Conservation (phyloP, 768 basidiomycete species). For the Mycena olivaceomarginata region DNA sequence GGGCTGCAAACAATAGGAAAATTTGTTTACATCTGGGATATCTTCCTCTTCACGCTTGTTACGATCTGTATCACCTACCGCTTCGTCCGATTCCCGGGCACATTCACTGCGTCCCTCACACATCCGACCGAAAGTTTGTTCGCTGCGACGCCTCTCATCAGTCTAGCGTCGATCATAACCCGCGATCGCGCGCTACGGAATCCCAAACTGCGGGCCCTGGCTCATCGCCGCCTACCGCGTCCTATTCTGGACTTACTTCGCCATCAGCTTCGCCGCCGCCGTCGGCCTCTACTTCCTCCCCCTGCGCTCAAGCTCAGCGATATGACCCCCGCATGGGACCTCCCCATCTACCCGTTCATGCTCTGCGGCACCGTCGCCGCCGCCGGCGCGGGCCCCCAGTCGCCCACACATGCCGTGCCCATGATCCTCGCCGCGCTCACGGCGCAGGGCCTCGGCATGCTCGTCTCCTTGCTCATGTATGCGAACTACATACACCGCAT, state of each 20-base stretch:
- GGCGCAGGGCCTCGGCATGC: too few species aligned
- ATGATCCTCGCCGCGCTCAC: too few species aligned
- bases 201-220: conserved; percentile 10
- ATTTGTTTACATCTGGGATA: conserved; percentile 12
- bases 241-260: conserved; percentile 21
- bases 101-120: conserved; percentile 2
- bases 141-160: conserved; percentile 4
- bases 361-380: conserved; percentile 20
- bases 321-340: conserved; percentile 27
- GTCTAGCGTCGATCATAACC: conserved; percentile 5
- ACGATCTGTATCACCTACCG: conserved; percentile 17
- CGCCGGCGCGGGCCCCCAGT: conserved; percentile 1
- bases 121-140: conserved; percentile 20
- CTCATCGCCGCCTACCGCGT: conserved; percentile 5
- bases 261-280: conserved; percentile 1
- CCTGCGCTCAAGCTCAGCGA: conserved; percentile 19
- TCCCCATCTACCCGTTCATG: conserved; percentile 24
- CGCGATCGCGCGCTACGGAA: conserved; percentile 19
- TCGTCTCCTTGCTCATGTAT: too few species aligned
- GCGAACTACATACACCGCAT: too few species aligned
- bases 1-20: conserved; percentile 25
- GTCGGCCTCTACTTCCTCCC: conserved; percentile 19
- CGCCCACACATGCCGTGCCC: too few species aligned
- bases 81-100: conserved; percentile 21
- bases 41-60: neutral